Base-by-base conservation (phyloP, 805 yeast species). In the Metschnikowia orientalis region DNA sequence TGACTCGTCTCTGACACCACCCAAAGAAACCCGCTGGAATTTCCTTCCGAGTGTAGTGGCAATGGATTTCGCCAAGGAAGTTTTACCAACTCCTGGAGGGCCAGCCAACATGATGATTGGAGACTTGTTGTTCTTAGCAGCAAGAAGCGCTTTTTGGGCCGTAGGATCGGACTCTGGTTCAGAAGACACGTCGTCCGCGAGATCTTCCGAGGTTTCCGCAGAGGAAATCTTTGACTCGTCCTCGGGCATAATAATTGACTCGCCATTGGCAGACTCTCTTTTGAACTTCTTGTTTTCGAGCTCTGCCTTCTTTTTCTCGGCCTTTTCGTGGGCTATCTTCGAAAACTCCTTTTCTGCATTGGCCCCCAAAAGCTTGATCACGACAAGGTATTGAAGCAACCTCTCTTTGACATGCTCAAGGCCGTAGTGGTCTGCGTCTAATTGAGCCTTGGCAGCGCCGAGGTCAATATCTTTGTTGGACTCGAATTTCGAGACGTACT, bases 61-160 rank as follows among this genome's bases (percentile, higher is more conserved):
- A 29, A 87, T 75, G 0, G 94, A 82, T 50, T 78, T 77, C 4
- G 95, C 95, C 36, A 87, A 64, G 1, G 92, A 81, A 0, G 96
- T 87, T 55, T 87, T 87, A 18, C 96, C 96, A 9, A 86, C 92
- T 22, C 96, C 96, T 0, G 95, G 96, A 8, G 95, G 95, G 1
- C 95, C 96, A 5, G 85, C 86, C 37, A 87, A 69, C 56, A 87
- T 66, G 25, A 87, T 57, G 26, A 87, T 86, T 5, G 95, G 95
- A 1, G 94, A 74, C 49, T 64, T 69, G 41, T 64, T 64, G 34
- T 54, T 51, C 26, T 54, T 59, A 1, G 61, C 50, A 10, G 59
- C 56, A 18, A 53, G 38, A 7, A 40, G 28, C 2, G 38, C 32
- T n/a, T 30, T 37, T 8, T 34, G 30, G 6, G 22, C 17, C 14